phyloP scores from a whole-genome alignment of 192 early-diverging fungal species.

The Podila horticola region DNA sequence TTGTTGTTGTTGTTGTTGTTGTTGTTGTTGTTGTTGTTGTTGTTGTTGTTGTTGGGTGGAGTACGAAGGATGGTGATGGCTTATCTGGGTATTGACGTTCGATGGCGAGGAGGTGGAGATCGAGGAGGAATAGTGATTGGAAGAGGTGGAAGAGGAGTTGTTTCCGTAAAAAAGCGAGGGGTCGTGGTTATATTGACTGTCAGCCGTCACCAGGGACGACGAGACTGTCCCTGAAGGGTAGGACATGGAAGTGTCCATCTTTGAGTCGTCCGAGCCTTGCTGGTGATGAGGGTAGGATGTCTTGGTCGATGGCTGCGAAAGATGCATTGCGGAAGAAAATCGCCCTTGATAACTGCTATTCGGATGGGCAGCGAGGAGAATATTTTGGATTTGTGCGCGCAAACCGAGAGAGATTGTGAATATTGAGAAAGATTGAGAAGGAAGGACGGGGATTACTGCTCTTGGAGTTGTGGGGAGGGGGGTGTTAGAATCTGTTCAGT shows the following conservation, averaged over 20 bases:
- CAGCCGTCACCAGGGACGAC: background rate
- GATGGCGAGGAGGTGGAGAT: background rate
- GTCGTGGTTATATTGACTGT: background rate
- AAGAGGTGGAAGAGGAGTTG: background rate
- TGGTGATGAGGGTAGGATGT: background rate
- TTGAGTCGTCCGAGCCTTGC: background rate
- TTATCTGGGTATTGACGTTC: conserved; percentile 3
- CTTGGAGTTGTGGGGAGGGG: background rate
- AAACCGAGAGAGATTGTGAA: background rate
- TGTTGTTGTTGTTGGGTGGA: background rate
- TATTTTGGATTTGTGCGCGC: background rate
- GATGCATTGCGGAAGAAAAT: conserved; percentile 5
- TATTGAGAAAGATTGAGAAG: background rate
- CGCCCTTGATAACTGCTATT: background rate
- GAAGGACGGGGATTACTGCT: background rate
- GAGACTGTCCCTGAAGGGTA: background rate
- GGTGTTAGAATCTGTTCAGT: background rate
- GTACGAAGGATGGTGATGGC: background rate
- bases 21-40: conserved; percentile 2
- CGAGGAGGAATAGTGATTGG: background rate
- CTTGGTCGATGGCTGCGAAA: background rate
- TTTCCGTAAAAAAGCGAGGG: background rate
- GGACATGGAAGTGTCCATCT: background rate
- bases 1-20: conserved; percentile 6
- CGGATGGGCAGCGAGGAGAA: background rate